phyloP scores from a whole-genome alignment of 306 rosid species.

The Vigna reflexopilosa region DNA sequence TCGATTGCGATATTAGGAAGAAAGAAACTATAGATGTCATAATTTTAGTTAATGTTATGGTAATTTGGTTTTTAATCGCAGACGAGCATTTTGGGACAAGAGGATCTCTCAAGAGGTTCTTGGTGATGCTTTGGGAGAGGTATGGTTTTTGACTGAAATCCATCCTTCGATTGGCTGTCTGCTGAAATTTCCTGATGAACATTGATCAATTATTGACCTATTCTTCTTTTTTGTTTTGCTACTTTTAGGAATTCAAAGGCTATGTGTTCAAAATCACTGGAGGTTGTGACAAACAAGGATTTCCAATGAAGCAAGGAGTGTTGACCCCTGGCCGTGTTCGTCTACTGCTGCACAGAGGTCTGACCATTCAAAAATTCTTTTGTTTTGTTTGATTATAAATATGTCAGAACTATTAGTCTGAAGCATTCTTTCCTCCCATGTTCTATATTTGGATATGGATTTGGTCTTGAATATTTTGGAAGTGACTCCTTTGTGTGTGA shows the following conservation, averaged over 20 bases:
- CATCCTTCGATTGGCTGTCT: neutral
- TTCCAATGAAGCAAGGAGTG: slow-evolving; percentile 56
- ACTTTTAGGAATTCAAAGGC: slow-evolving; percentile 47
- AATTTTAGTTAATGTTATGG: neutral
- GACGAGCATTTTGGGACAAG: slow-evolving; percentile 55
- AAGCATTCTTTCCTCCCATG: neutral
- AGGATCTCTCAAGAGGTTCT: slow-evolving; percentile 51
- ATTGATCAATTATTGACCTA: neutral
- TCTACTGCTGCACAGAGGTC: slow-evolving; percentile 52
- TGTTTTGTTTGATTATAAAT: neutral
- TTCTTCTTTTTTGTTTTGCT: neutral
- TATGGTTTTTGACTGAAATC: slow-evolving; percentile 19
- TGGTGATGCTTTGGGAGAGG: slow-evolving; percentile 55
- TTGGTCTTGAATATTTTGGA: neutral
- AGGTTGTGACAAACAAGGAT: slow-evolving; percentile 51
- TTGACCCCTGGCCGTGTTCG: slow-evolving; percentile 55
- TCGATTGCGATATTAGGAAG: neutral
- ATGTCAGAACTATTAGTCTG: neutral
- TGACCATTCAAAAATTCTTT: neutral
- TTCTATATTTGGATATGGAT: neutral
- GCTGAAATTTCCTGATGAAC: neutral
- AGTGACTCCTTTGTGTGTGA: neutral
- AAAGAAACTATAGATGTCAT: neutral
- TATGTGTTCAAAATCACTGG: slow-evolving; percentile 52
- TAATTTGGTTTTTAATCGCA: neutral